Conservation (phyloP, 441 rosid species). For the Corymbia calophylla region DNA sequence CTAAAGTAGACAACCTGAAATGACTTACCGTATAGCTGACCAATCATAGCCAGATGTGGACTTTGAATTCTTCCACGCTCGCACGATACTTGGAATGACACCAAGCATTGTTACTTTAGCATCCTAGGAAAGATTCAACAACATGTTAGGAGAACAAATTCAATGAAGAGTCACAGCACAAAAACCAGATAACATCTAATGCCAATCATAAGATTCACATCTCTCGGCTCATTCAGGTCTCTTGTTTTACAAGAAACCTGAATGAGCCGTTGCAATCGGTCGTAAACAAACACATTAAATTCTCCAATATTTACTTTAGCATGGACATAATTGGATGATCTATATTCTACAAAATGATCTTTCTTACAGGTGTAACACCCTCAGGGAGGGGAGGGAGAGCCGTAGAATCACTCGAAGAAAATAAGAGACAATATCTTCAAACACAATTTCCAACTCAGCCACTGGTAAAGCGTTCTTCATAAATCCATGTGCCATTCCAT, state of each 20-base stretch:
- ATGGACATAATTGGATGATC: not conserved
- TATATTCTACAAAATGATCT: not conserved
- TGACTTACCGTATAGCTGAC: constrained; percentile 80
- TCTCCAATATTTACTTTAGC: not conserved
- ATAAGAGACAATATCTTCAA: not conserved
- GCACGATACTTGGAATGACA: constrained; percentile 91
- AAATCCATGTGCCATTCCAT: not conserved
- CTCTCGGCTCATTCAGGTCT: not conserved
- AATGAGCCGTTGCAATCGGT: not conserved
- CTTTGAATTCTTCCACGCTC: constrained; percentile 75
- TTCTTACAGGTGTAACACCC: not conserved
- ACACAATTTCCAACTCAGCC: not conserved
- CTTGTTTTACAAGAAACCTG: not conserved
- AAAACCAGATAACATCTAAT: not conserved
- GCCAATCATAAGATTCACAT: not conserved
- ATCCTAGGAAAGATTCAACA: constrained; percentile 45
- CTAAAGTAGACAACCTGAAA: constrained; percentile 1
- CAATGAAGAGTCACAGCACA: not conserved
- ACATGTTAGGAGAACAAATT: not conserved
- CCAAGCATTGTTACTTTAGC: constrained; percentile 90
- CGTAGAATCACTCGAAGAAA: not conserved
- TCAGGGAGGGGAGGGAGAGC: not conserved
- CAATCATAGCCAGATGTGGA: constrained; percentile 67
- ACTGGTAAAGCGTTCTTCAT: not conserved
- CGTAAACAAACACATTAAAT: not conserved